phyloP scores from a whole-genome alignment of 2,329 filamentous ascomycete genomes.

The Hypoxylon sp. region DNA sequence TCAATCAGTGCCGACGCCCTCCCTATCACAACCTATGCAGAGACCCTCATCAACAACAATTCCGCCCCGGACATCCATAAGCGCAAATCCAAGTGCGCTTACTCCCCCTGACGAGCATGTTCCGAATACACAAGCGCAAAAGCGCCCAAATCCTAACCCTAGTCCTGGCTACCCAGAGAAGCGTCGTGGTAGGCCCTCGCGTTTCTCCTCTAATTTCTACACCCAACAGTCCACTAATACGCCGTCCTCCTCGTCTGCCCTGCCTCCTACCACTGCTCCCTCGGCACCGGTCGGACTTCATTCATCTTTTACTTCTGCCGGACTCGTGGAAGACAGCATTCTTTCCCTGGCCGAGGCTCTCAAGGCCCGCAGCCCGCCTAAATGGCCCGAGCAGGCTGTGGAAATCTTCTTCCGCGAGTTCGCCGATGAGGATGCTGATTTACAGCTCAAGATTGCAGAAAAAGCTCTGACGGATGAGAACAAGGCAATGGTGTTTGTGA shows the following conservation, averaged over 20 bases:
- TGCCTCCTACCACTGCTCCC: slow-evolving; percentile 25
- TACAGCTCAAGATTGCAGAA: slow-evolving; percentile 71
- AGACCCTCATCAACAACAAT: slow-evolving; percentile 55
- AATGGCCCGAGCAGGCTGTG: slow-evolving; percentile 70
- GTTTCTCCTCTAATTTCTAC: slow-evolving; percentile 52
- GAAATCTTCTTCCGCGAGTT: slow-evolving; percentile 72
- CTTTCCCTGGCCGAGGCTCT: slow-evolving; percentile 59
- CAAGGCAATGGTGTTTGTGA: slow-evolving; percentile 73
- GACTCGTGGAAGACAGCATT: slow-evolving; percentile 55
- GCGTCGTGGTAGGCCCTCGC: slow-evolving; percentile 53
- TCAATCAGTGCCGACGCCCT: slow-evolving; percentile 45
- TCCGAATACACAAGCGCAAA: slow-evolving; percentile 58
- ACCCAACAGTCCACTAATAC: slow-evolving; percentile 49
- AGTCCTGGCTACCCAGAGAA: slow-evolving; percentile 44
- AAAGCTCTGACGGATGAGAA: slow-evolving; percentile 70
- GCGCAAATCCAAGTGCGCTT: slow-evolving; percentile 59
- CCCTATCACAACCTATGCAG: slow-evolving; percentile 47
- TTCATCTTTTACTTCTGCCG: slow-evolving; percentile 40
- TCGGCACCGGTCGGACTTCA: slow-evolving; percentile 41
- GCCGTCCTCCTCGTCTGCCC: slow-evolving; percentile 29
- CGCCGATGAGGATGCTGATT: slow-evolving; percentile 67
- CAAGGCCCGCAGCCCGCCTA: slow-evolving; percentile 56
- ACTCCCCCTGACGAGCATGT: slow-evolving; percentile 68
- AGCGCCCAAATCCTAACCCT: slow-evolving; percentile 48
- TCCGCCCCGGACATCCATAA: slow-evolving; percentile 57